Evolutionary conservation across 441 rosid species (phyloP).

Genomic region (Euphorbia corollata): DNA sequence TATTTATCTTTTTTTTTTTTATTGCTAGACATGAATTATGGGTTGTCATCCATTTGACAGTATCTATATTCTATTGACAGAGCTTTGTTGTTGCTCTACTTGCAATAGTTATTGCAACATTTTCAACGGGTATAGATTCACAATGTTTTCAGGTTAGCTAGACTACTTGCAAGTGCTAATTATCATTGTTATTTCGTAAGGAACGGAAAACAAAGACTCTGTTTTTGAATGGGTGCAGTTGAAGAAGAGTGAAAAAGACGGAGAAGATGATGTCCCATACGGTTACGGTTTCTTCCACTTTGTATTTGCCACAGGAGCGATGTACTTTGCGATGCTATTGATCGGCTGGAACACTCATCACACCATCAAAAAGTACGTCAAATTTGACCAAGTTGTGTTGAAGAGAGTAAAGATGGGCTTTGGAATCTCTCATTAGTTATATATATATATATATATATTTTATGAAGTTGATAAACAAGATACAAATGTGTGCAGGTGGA

Average conservation of each 20-base stretch:
- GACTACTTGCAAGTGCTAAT: background rate
- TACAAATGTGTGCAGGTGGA: constrained; percentile 56
- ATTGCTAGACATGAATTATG: no score
- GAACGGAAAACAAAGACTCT: background rate
- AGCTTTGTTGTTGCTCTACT: constrained; percentile 81
- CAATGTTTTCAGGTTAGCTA: constrained; percentile 81
- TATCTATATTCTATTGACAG: constrained; percentile 32
- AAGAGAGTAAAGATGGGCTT: no score
- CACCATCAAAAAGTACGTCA: constrained; percentile 57
- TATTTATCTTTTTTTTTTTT: no score
- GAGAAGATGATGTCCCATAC: constrained; percentile 69
- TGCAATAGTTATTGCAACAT: constrained; percentile 86
- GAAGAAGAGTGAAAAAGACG: constrained; percentile 38
- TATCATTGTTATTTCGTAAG: background rate
- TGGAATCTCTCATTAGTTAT: no score
- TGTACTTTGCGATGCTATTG: constrained; percentile 94
- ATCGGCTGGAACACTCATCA: constrained; percentile 93
- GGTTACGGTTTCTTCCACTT: constrained; percentile 98
- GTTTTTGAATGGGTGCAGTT: constrained; percentile 33
- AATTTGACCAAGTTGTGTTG: background rate
- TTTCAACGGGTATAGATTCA: constrained; percentile 91
- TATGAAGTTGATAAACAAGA: no score
- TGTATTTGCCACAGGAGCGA: constrained; percentile 94
- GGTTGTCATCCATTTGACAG: background rate
- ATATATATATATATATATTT: no score